Conservation (phyloP, 176 grass and related monocot species). For the Musa itinerans region DNA sequence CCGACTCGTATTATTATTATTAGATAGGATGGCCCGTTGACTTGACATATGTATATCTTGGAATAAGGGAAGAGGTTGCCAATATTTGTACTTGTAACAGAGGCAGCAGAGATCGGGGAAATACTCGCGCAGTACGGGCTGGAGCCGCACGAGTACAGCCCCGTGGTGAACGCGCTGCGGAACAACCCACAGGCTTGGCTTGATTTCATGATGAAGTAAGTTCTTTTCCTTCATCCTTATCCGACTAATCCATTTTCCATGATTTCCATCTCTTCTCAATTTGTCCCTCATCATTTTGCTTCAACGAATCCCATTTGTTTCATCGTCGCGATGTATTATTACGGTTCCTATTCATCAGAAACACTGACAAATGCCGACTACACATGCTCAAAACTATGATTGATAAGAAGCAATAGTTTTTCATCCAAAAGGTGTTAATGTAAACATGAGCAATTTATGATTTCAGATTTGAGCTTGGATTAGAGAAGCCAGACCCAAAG, state of each 20-base stretch:
- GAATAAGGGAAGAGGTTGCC: too few relatives aligned
- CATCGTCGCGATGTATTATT: too few relatives aligned
- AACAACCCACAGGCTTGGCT: conserved; percentile 81
- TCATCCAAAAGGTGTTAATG: background rate
- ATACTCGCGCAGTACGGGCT: conserved; percentile 72
- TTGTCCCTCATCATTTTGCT: too few relatives aligned
- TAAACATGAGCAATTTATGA: background rate
- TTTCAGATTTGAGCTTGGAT: conserved; percentile 73
- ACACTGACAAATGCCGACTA: too few relatives aligned
- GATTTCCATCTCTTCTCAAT: background rate
- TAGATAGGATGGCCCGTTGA: too few relatives aligned
- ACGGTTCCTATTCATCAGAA: too few relatives aligned
- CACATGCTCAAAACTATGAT: too few relatives aligned
- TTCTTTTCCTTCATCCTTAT: background rate
- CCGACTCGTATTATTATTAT: too few relatives aligned
- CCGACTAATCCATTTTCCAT: background rate
- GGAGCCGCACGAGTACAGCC: conserved; percentile 51
- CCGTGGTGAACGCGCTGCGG: conserved; percentile 52
- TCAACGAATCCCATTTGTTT: too few relatives aligned
- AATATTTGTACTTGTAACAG: conserved; percentile 23
- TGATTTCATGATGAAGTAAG: conserved; percentile 95
- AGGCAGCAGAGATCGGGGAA: conserved; percentile 80
- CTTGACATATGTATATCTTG: too few relatives aligned
- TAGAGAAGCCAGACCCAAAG: conserved; percentile 79
- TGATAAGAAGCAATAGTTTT: background rate